phyloP scores from a whole-genome alignment of 1,284 basidiomycete species.

The Taiwanofungus camphoratus region DNA sequence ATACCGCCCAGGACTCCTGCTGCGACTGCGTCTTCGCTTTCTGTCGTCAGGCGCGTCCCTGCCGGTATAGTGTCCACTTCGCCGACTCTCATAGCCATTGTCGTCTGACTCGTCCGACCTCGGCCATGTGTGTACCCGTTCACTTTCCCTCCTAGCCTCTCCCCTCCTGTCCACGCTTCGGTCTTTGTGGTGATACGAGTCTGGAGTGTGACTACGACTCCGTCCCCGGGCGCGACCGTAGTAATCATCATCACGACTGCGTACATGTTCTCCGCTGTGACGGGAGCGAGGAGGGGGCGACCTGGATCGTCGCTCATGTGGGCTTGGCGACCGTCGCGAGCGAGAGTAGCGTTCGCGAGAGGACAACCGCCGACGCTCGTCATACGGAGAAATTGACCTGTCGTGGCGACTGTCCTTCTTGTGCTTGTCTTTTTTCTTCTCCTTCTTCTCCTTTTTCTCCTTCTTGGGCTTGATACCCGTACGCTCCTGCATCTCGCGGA shows the following conservation, averaged over 20 bases:
- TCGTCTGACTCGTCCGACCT: conserved; percentile 46
- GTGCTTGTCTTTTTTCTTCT: conserved; percentile 52
- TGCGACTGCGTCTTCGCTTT: conserved; percentile 46
- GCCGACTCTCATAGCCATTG: conserved; percentile 22
- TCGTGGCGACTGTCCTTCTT: conserved; percentile 31
- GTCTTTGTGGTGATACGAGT: conserved; percentile 23
- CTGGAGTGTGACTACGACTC: conserved; percentile 25
- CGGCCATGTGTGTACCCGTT: conserved; percentile 30
- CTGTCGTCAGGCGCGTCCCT: conserved; percentile 22
- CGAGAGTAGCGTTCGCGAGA: conserved; percentile 32
- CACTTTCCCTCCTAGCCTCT: conserved; percentile 14
- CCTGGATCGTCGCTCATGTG: conserved; percentile 33
- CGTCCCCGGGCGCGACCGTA: conserved; percentile 21
- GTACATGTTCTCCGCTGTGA: conserved; percentile 25
- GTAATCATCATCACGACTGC: conserved; percentile 14
- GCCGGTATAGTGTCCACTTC: conserved; percentile 4
- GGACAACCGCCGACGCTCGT: conserved; percentile 29
- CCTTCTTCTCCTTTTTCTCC: conserved; percentile 67
- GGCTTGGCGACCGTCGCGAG: conserved; percentile 34
- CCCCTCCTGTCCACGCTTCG: conserved; percentile 17
- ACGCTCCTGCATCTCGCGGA: conserved; percentile 76
- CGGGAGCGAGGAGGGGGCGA: conserved; percentile 28
- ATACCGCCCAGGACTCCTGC: conserved; percentile 27
- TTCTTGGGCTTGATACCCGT: conserved; percentile 74
- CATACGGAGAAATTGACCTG: conserved; percentile 33